A percentile compares a stretch with the other conserved stretches of the same genome.
Evolutionary conservation across 148 eudicot species (phyloP).

Genomic region (Hydrangea macrophylla): DNA sequence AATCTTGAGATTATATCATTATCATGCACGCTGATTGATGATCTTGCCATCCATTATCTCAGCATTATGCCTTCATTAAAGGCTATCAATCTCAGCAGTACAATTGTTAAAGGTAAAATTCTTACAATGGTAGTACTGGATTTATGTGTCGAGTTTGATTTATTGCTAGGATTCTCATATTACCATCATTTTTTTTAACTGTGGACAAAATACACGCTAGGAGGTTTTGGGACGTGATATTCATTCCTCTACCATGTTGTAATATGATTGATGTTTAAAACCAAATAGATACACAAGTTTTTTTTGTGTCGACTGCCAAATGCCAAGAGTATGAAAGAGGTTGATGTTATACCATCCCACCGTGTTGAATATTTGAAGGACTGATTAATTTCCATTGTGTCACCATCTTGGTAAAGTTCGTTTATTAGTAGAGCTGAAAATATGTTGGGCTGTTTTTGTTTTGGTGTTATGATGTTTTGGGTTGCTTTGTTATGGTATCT

Average conservation of each 20-base stretch:
- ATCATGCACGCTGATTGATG: constrained; percentile 55
- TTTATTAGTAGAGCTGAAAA: not conserved
- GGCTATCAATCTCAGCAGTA: constrained; percentile 62
- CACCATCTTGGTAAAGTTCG: not conserved
- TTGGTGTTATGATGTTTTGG: not conserved
- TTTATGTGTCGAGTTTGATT: not conserved
- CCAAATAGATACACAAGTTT: not conserved
- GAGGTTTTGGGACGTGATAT: not conserved
- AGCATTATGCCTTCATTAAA: constrained; percentile 69
- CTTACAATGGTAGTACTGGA: not conserved
- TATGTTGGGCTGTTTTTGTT: not conserved
- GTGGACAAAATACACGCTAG: not conserved
- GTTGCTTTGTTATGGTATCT: not conserved
- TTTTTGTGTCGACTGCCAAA: not conserved
- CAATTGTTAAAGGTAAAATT: constrained; percentile 60
- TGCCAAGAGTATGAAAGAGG: not conserved
- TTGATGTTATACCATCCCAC: not conserved
- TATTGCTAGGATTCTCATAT: not conserved
- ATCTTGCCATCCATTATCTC: constrained; percentile 54
- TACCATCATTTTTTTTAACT: no score
- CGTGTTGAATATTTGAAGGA: not conserved
- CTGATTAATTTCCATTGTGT: not conserved
- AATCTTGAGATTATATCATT: constrained; percentile 57
- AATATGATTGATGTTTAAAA: no score
- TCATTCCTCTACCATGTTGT: not conserved